Conservation (phyloP, 2,329 filamentous ascomycete genomes). For the Balansia obtecta region DNA sequence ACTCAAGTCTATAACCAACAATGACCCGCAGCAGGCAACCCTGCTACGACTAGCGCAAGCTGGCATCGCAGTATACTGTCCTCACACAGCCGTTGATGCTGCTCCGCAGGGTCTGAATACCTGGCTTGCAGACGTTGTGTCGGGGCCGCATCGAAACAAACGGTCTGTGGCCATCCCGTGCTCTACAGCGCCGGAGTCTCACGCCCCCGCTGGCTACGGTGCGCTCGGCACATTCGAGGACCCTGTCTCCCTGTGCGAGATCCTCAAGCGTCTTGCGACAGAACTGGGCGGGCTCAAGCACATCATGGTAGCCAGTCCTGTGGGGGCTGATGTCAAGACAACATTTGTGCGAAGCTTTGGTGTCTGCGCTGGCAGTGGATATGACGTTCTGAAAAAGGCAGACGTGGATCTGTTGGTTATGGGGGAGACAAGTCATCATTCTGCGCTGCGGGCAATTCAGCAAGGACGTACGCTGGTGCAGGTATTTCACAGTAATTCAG, state of each 20-base stretch:
- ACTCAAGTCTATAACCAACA: slow-evolving; percentile 75
- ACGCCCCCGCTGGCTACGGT: slow-evolving; percentile 40
- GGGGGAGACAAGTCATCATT: slow-evolving; percentile 88
- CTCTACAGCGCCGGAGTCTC: slow-evolving; percentile 26
- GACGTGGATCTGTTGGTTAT: slow-evolving; percentile 76
- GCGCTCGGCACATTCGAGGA: slow-evolving; percentile 30
- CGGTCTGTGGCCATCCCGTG: slow-evolving; percentile 35
- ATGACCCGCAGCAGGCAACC: slow-evolving; percentile 75
- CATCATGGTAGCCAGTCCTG: slow-evolving; percentile 37
- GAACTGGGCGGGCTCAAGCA: slow-evolving; percentile 52
- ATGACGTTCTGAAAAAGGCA: slow-evolving; percentile 56
- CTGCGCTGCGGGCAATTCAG: slow-evolving; percentile 76
- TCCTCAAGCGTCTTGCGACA: slow-evolving; percentile 45
- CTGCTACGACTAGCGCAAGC: slow-evolving; percentile 71
- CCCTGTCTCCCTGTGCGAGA: slow-evolving; percentile 26
- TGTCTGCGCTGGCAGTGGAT: slow-evolving; percentile 83
- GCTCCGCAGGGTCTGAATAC: slow-evolving; percentile 77
- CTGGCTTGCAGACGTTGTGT: slow-evolving; percentile 83
- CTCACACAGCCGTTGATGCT: slow-evolving; percentile 89
- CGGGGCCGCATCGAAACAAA: slow-evolving; percentile 31
- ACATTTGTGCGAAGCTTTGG: slow-evolving; percentile 55
- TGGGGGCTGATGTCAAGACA: slow-evolving; percentile 28
- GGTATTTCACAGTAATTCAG: slow-evolving; percentile 87
- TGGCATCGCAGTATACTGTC: slow-evolving; percentile 90
- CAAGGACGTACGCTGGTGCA: slow-evolving; percentile 71